Percentiles rank a stretch among this genome's conserved stretches.
phyloP scores from a whole-genome alignment of 441 rosid species.

The Bruguiera hainesii region DNA sequence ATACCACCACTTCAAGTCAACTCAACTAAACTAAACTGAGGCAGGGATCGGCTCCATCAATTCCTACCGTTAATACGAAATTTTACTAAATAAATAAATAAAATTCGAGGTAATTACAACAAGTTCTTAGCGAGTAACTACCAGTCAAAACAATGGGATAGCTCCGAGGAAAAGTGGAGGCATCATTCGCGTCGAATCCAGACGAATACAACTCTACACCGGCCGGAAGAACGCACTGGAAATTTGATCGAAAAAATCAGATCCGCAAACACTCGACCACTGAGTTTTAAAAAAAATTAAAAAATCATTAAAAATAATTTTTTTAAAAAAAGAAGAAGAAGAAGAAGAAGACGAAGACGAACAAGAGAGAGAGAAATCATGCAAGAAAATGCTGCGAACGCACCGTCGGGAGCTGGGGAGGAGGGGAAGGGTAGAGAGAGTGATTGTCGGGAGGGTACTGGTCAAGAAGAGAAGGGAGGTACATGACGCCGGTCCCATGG shows the following conservation, averaged over 20 bases:
- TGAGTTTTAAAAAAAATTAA: neutral
- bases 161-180: constrained; percentile 73
- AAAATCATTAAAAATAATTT: neutral
- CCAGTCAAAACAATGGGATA: constrained; percentile 97
- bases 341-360: neutral
- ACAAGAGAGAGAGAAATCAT: neutral
- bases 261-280: constrained; percentile 10
- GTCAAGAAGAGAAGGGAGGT: constrained; percentile 77
- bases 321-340: neutral
- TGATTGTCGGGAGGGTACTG: constrained; percentile 79
- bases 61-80: neutral
- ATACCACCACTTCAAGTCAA: neutral
- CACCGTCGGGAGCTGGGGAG: constrained; percentile 96
- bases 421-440: constrained; percentile 73
- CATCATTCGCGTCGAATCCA: constrained; percentile 59
- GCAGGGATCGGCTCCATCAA: neutral
- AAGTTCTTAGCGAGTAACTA: constrained; percentile 18
- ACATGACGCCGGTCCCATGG: constrained; percentile 56
- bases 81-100: neutral
- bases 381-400: constrained; percentile 8
- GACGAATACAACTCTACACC: constrained; percentile 74
- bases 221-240: constrained; percentile 92
- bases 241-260: constrained; percentile 12
- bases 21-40: neutral
- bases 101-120: neutral